Evolutionary conservation across 768 basidiomycete genomes (phyloP).

Genomic region (Amyloporia xantha): DNA sequence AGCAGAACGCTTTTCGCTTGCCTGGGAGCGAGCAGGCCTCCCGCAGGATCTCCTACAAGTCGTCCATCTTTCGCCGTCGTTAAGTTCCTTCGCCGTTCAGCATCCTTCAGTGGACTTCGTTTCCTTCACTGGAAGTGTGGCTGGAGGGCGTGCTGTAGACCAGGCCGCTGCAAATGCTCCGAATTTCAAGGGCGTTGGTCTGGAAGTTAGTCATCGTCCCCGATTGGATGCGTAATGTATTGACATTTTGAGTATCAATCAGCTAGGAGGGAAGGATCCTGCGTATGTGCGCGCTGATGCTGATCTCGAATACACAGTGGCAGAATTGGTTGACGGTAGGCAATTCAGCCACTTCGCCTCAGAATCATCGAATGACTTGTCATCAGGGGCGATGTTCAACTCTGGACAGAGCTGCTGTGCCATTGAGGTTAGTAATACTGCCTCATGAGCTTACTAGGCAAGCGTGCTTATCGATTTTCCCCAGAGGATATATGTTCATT

Average conservation of each 20-base stretch:
- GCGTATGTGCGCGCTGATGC: slow-evolving; percentile 91
- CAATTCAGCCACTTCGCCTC: background rate
- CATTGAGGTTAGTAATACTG: slow-evolving; percentile 57
- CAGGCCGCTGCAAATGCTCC: slow-evolving; percentile 55
- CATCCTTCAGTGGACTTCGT: slow-evolving; percentile 73
- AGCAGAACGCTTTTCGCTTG: slow-evolving; percentile 71
- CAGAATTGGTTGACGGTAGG: slow-evolving; percentile 86
- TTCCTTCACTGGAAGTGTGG: slow-evolving; percentile 87
- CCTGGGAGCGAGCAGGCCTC: slow-evolving; percentile 70
- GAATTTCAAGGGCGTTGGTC: slow-evolving; percentile 80
- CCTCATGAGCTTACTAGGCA: background rate
- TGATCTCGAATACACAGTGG: slow-evolving; percentile 73
- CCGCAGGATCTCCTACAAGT: slow-evolving; percentile 71
- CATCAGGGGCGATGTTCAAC: slow-evolving; percentile 85
- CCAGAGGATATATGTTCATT: slow-evolving; percentile 92
- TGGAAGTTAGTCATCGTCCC: slow-evolving; percentile 52
- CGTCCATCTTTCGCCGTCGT: slow-evolving; percentile 60
- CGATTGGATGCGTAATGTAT: no score
- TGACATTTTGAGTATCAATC: background rate
- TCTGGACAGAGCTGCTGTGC: slow-evolving; percentile 97
- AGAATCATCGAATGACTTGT: slow-evolving; percentile 1
- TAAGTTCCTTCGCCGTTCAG: slow-evolving; percentile 54
- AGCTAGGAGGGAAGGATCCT: slow-evolving; percentile 97
- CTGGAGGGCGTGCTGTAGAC: slow-evolving; percentile 68
- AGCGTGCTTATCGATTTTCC: background rate